Evolutionary conservation across 768 basidiomycete species (phyloP), one percentile per base, ranked within the genome.

Genomic region (Termitomyces sp.): DNA sequence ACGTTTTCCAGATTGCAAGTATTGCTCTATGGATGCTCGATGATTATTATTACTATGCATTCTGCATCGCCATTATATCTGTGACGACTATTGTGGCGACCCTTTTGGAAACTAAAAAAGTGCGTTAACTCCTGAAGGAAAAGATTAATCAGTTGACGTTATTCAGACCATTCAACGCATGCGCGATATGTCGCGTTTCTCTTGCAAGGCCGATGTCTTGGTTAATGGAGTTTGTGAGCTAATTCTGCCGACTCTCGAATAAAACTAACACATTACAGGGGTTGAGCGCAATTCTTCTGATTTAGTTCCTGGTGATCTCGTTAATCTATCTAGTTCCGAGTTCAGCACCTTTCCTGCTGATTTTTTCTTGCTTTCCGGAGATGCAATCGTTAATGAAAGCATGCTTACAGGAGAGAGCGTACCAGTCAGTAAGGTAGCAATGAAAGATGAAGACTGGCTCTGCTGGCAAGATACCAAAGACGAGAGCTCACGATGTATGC

Each of bases 361-460:
- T 69, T 79, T 96, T 61, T 83, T 98, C 62, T 79, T 99, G 8
- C 84, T 99, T 29, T 92, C 93, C 2, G 97, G 97, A 1, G 97
- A 99, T 69, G 94, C 94, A 1, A 96, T 99, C 57, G 89, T 98
- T 51, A 98, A 98, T 69, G 97, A 99, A 74, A 96, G 94, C 61
- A 98, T 99, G 97, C 83, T 99, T 24, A 98, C 97, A 0, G 97
- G 97, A 13, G 97, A 99, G 73, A 97, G 94, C 61, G 92, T 99
- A 0, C 97, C 97, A 2, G 93, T 99, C 52, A 91, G 91, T 69
- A 99, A 99, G 69, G 72, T 82, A 20, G 89, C 95, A 0, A 81
- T 88, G 58, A 93, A 87, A 66, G 89, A 93, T 62, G 87, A 87
- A 27, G 87, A 87, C 53, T 77, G 98, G 42, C 68, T 72, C 43